These are phyloP conservation scores for Boletus semigastroideus DNA, from an alignment of 1,284 basidiomycete species.

Conservation along the genomic window DNA sequence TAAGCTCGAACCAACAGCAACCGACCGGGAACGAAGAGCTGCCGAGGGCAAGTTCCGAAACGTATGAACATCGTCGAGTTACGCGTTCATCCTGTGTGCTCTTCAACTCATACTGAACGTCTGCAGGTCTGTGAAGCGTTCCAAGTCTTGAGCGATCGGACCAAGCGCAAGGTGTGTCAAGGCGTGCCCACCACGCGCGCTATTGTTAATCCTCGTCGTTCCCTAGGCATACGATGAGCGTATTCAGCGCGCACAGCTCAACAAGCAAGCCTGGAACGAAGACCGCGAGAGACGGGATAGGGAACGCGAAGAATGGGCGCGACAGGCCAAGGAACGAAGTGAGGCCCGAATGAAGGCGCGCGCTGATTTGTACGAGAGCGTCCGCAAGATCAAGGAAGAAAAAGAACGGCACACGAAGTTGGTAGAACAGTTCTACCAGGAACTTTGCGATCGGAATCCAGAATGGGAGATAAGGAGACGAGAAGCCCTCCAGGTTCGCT, in stretches of 20 bases:
- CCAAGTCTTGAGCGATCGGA: constrained; percentile 45
- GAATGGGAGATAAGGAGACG: constrained; percentile 59
- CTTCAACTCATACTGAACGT: constrained; percentile 18
- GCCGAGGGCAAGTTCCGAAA: constrained; percentile 54
- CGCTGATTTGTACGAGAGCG: constrained; percentile 27
- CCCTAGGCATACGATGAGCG: constrained; percentile 55
- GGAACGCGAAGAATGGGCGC: constrained; percentile 63
- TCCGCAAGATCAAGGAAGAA: constrained; percentile 35
- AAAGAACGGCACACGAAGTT: constrained; percentile 36
- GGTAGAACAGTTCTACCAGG: constrained; percentile 47
- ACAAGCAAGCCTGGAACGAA: constrained; percentile 35
- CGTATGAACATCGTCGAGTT: constrained; percentile 33
- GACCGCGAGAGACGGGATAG: constrained; percentile 49
- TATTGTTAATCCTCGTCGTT: not conserved
- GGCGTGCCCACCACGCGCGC: not conserved
- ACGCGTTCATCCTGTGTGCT: constrained; percentile 14
- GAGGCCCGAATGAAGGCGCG: constrained; percentile 37
- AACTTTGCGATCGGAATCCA: constrained; percentile 55
- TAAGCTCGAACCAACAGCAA: constrained; percentile 51
- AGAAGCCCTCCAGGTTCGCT: constrained; percentile 38
- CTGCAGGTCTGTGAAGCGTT: constrained; percentile 43
- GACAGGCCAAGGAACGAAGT: constrained; percentile 47
- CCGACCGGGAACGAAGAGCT: constrained; percentile 44
- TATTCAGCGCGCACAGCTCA: constrained; percentile 32
- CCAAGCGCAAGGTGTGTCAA: constrained; percentile 56